Evolutionary conservation across 2,329 filamentous ascomycete species (phyloP).

Genomic region (Davidsoniella virescens): DNA sequence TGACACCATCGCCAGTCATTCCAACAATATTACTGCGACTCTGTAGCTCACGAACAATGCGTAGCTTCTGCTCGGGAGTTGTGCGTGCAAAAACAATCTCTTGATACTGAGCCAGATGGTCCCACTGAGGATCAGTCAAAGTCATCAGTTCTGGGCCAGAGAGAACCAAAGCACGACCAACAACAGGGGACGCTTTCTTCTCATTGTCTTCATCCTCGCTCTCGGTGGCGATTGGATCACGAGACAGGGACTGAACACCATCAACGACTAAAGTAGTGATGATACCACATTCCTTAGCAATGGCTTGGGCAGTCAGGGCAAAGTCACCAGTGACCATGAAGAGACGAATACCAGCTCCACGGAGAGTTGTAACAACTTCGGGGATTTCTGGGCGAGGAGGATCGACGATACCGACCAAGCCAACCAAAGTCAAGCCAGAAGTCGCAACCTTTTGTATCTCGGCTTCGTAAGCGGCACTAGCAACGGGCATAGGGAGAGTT

Average conservation of each 20-base stretch:
- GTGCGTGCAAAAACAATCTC: conserved; percentile 88
- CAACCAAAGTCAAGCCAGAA: conserved; percentile 83
- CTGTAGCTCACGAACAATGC: conserved; percentile 89
- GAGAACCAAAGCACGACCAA: conserved; percentile 39
- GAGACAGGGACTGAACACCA: conserved; percentile 25
- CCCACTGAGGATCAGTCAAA: conserved; percentile 54
- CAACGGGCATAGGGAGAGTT: conserved; percentile 52
- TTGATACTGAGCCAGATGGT: conserved; percentile 43
- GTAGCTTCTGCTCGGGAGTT: conserved; percentile 89
- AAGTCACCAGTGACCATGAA: conserved; percentile 97
- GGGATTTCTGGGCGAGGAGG: conserved; percentile 87
- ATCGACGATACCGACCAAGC: conserved; percentile 90
- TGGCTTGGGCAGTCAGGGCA: conserved; percentile 59
- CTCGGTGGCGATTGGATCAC: conserved; percentile 51
- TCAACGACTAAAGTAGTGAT: conserved; percentile 47
- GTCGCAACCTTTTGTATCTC: conserved; percentile 64
- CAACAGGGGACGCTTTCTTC: conserved; percentile 12
- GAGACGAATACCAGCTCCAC: conserved; percentile 83
- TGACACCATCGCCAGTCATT: conserved; percentile 98
- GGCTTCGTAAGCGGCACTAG: conserved; percentile 70
- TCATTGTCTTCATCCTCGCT: conserved; percentile 16
- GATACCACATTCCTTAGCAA: conserved; percentile 70
- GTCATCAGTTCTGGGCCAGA: conserved; percentile 49
- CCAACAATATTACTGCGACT: conserved; percentile 86
- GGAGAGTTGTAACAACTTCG: conserved; percentile 72